Evolutionary conservation across 2,329 filamentous ascomycete genomes (phyloP), one percentile per base, ranked within the genome.

Genomic region (Chrysoporthe puriensis): DNA sequence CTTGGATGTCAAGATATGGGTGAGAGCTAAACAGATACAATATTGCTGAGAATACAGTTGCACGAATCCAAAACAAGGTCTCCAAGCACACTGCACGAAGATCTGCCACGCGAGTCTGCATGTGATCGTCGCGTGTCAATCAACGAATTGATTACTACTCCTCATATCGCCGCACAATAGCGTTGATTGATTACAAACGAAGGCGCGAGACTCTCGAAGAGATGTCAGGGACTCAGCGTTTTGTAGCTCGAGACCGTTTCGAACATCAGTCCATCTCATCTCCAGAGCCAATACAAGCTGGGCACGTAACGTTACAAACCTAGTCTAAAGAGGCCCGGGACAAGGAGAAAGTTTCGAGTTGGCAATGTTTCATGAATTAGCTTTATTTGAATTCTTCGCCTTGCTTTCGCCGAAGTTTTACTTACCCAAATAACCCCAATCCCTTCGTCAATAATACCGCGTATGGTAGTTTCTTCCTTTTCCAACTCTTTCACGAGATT

Each of bases 241-340:
- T 54, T 3, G 26, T 7, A 21, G 50, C 50, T 43, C n/a, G n/a
- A 21, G 13, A 16, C 40, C 36, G 34, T 60, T 40, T 43, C n/a
- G 44, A 60, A 60, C n/a, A 60, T 60, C 57, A 60, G 57, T 60
- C 57, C 40, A 16, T 60, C 57, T 40, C 42, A 44, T 60, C 57
- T 60, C 42, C 2, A 7, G n/a, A 26, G 13, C 42, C 34, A 42
- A 40, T 43, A 43, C 11, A 21, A 60, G 40, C 36, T 11, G 21
- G 13, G 40, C 50, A 32, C 13, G 26, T 16, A 54, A 11, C 50
- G 14, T 32, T 32, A 21, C 26, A 54, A 26, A 54, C 50, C 26
- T 11, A 54, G 32, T 14, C 26, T 32, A 26, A 26, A 21, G 50
- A 14, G 50, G 9, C 50, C 50, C 4, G 36, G 4, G 50, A 54